Evolutionary conservation across 192 early-diverging fungal species (phyloP).

Genomic region (Kickxella alabastrina): DNA sequence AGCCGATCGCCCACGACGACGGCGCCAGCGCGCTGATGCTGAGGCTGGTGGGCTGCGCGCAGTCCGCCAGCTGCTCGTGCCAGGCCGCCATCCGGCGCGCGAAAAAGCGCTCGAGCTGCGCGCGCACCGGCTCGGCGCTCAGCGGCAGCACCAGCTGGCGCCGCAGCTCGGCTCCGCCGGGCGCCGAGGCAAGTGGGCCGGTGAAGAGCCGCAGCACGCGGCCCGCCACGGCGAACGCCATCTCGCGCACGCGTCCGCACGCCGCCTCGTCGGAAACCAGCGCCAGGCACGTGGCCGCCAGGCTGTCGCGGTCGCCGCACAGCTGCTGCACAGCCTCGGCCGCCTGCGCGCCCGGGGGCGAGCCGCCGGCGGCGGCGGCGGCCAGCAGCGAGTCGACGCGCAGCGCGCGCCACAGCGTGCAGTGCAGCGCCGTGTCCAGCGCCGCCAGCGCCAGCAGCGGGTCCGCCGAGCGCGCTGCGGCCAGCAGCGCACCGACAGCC

Average conservation of each 20-base stretch:
- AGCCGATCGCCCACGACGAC: conserved; percentile 27
- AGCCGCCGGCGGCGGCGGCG: not conserved
- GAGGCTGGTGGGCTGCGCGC: not conserved
- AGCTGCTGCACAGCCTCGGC: conserved; percentile 10
- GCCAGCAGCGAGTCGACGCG: conserved; percentile 20
- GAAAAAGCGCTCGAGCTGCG: conserved; percentile 20
- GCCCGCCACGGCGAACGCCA: conserved; percentile 36
- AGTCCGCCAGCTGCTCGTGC: not conserved
- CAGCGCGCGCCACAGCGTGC: conserved; percentile 38
- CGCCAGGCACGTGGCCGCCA: conserved; percentile 12
- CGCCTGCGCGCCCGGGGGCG: too few relatives aligned
- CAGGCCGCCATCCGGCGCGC: conserved; percentile 9
- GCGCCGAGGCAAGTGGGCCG: conserved; percentile 1
- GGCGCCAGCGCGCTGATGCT: conserved; percentile 5
- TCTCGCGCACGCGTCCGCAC: conserved; percentile 25
- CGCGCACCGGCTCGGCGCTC: not conserved
- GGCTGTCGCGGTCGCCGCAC: conserved; percentile 16
- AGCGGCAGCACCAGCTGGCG: conserved; percentile 10
- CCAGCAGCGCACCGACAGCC: not conserved
- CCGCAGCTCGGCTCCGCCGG: conserved; percentile 4
- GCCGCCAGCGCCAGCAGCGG: conserved; percentile 13
- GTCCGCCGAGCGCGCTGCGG: conserved; percentile 5
- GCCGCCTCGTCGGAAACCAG: conserved; percentile 13
- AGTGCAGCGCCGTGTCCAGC: conserved; percentile 31
- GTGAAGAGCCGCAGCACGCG: conserved; percentile 28